phyloP scores from a whole-genome alignment of 2,329 filamentous ascomycete genomes.

The Aspergillus aculeatus region DNA sequence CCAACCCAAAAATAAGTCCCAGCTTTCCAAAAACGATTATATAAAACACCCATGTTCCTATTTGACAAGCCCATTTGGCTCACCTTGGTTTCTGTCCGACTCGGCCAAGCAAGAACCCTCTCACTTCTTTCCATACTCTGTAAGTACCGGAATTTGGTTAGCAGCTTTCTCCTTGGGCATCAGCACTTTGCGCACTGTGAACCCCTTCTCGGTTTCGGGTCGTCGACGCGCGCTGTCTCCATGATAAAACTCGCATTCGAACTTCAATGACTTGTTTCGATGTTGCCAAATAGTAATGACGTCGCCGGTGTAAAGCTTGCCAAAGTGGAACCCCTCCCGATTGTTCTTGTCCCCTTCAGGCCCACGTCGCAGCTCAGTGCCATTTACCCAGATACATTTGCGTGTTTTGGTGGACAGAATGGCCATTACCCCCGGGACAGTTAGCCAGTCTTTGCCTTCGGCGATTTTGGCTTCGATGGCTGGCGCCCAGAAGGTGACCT shows the following conservation, averaged over 20 bases:
- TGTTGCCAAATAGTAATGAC: slow-evolving; percentile 68
- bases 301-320: slow-evolving; percentile 74
- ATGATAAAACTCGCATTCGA: slow-evolving; percentile 48
- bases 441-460: slow-evolving; percentile 56
- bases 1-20: neutral
- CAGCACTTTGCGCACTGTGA: slow-evolving; percentile 40
- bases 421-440: slow-evolving; percentile 57
- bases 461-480: slow-evolving; percentile 62
- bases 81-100: neutral
- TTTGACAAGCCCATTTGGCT: neutral
- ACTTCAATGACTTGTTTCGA: slow-evolving; percentile 40
- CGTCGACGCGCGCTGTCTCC: slow-evolving; percentile 44
- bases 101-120: neutral
- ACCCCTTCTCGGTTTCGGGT: slow-evolving; percentile 43
- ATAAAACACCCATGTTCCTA: neutral
- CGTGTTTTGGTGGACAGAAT: slow-evolving; percentile 80
- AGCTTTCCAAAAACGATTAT: neutral
- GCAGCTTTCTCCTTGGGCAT: slow-evolving; percentile 28
- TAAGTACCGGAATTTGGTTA: slow-evolving; percentile 28
- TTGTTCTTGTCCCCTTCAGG: slow-evolving; percentile 54
- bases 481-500: slow-evolving; percentile 71
- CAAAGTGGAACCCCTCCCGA: slow-evolving; percentile 55
- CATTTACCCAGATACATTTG: slow-evolving; percentile 74
- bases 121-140: slow-evolving; percentile 18
- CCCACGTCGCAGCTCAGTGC: slow-evolving; percentile 59